These are phyloP conservation scores for Xylariaceae sp. DNA, from an alignment of 2,329 filamentous ascomycete species.

Conservation along the genomic window DNA sequence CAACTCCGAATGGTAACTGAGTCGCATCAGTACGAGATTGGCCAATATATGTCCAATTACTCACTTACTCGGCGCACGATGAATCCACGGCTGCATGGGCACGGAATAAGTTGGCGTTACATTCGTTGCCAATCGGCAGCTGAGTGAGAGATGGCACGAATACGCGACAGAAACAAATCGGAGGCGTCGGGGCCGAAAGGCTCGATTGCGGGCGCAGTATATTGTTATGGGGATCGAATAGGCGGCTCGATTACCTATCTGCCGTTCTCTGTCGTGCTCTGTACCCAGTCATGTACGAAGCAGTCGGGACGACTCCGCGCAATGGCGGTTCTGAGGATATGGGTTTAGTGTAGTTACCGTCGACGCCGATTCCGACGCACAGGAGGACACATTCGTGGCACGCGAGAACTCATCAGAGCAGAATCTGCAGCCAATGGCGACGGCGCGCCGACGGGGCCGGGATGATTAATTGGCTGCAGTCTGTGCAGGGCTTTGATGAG, in stretches of 20 bases:
- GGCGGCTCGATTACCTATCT: not conserved
- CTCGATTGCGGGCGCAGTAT: not conserved
- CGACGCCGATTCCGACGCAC: not conserved
- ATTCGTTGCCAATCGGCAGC: not conserved
- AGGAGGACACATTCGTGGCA: not conserved
- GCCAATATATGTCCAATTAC: not conserved
- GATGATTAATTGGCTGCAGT: constrained; percentile 16
- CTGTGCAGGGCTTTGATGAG: constrained; percentile 19
- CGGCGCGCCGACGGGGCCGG: constrained; percentile 5
- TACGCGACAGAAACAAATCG: not conserved
- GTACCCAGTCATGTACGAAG: not conserved
- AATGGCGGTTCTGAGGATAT: not conserved
- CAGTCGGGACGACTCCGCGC: not conserved
- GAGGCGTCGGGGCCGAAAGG: not conserved
- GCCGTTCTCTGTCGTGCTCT: not conserved
- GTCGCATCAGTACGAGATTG: not conserved
- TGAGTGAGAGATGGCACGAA: too few species aligned
- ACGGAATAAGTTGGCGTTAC: not conserved
- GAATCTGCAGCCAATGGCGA: constrained; percentile 8
- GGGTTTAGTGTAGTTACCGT: not conserved
- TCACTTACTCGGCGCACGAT: not conserved
- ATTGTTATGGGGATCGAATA: not conserved
- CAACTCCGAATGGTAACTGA: not conserved
- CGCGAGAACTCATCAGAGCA: not conserved
- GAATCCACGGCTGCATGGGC: not conserved